Conservation (phyloP, 495 filamentous ascomycete species). For the Trypethelium eluteriae region DNA sequence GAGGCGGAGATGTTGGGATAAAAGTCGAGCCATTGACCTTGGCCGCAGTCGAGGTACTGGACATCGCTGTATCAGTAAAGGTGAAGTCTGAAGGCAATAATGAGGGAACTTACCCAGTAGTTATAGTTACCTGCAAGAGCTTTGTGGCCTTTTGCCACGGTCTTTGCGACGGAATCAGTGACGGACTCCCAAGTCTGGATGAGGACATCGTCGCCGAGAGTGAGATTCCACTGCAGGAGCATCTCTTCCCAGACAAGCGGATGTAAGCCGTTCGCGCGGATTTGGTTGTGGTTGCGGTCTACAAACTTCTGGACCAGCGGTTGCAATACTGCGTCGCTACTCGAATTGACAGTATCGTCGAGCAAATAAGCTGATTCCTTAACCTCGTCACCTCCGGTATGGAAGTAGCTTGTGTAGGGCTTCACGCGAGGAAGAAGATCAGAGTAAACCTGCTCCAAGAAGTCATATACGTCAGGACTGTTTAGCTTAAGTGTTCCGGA, state of each 20-base stretch:
- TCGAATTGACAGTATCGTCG: slow-evolving; percentile 62
- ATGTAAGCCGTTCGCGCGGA: slow-evolving; percentile 51
- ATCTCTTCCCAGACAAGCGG: slow-evolving; percentile 82
- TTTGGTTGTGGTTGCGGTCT: slow-evolving; percentile 52
- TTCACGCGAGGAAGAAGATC: slow-evolving; percentile 65
- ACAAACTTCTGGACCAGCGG: slow-evolving; percentile 67
- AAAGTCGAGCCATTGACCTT: slow-evolving; percentile 68
- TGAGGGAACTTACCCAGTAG: slow-evolving; percentile 50
- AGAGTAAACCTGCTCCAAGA: slow-evolving; percentile 58
- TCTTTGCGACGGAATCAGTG: slow-evolving; percentile 45
- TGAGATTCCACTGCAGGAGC: slow-evolving; percentile 65
- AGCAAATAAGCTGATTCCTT: slow-evolving; percentile 64
- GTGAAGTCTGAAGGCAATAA: slow-evolving; percentile 12
- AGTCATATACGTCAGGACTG: slow-evolving; percentile 53
- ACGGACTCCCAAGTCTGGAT: slow-evolving; percentile 64
- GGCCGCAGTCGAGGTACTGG: slow-evolving; percentile 74
- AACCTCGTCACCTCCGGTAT: slow-evolving; percentile 77
- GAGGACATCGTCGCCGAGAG: slow-evolving; percentile 53
- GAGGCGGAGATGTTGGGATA: slow-evolving; percentile 35
- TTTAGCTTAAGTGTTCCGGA: slow-evolving; percentile 71
- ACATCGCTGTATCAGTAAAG: slow-evolving; percentile 20
- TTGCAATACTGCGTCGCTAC: slow-evolving; percentile 50
- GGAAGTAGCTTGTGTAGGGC: slow-evolving; percentile 64
- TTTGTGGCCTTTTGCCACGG: slow-evolving; percentile 54
- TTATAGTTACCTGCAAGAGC: slow-evolving; percentile 68